Conservation (phyloP, 2,329 filamentous ascomycete species). For the Chalara sp. region DNA sequence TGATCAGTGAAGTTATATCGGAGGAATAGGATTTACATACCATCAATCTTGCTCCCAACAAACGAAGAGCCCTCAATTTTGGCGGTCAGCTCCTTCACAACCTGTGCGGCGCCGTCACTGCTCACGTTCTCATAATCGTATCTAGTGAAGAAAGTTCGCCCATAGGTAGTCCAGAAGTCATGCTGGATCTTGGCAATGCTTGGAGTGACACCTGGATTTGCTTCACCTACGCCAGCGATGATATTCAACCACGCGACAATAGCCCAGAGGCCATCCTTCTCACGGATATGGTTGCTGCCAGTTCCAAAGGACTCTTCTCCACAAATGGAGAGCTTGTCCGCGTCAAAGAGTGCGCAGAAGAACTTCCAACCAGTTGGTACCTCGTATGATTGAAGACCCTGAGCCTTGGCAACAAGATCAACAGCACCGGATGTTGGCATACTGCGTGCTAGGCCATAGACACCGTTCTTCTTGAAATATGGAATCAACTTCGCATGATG, state of each 20-base stretch:
- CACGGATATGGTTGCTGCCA: constrained; percentile 95
- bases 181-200: constrained; percentile 95
- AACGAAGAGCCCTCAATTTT: constrained; percentile 71
- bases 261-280: constrained; percentile 98
- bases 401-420: constrained; percentile 91
- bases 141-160: constrained; percentile 96
- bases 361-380: constrained; percentile 99
- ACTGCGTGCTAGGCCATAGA: constrained; percentile 89
- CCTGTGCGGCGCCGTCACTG: constrained; percentile 82
- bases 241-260: constrained; percentile 98
- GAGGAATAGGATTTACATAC: constrained; percentile 34
- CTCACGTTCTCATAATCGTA: constrained; percentile 98
- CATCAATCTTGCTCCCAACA: constrained; percentile 73
- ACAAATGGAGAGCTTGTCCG: constrained; percentile 94
- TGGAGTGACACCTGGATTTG: constrained; percentile 71
- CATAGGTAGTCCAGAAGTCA: constrained; percentile 95
- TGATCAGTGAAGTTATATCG: background rate
- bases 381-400: constrained; percentile 87
- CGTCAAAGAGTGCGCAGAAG: constrained; percentile 94
- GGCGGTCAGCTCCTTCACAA: constrained; percentile 73
- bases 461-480: constrained; percentile 96
- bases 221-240: constrained; percentile 85
- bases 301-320: constrained; percentile 98
- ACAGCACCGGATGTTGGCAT: constrained; percentile 97
- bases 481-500: constrained; percentile 95